Evolutionary conservation across 2,329 filamentous ascomycete genomes (phyloP).

Genomic region (Cercospora zeina): DNA sequence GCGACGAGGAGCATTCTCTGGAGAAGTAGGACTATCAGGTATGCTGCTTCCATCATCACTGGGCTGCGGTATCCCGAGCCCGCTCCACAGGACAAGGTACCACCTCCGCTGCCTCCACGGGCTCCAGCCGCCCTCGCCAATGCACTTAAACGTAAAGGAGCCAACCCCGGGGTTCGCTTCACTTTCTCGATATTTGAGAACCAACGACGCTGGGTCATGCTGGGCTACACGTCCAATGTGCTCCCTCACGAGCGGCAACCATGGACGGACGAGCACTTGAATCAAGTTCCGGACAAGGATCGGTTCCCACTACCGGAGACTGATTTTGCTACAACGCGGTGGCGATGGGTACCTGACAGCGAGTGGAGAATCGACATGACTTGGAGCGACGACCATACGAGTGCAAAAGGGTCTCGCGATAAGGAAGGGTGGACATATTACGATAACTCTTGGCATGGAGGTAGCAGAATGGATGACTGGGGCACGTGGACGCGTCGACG

Average conservation of each 20-base stretch:
- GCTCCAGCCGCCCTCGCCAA: constrained; percentile 25
- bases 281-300: constrained; percentile 72
- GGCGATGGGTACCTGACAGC: constrained; percentile 82
- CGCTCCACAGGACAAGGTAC: constrained; percentile 37
- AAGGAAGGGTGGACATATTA: constrained; percentile 94
- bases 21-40: constrained; percentile 76
- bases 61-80: constrained; percentile 68
- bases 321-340: constrained; percentile 62
- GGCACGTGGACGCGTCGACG: constrained; percentile 86
- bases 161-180: constrained; percentile 76
- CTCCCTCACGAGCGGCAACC: constrained; percentile 85
- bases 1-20: constrained; percentile 86
- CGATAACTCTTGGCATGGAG: constrained; percentile 96
- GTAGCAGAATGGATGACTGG: constrained; percentile 88
- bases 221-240: constrained; percentile 90
- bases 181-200: constrained; percentile 98
- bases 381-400: constrained; percentile 48
- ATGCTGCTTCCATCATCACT: constrained; percentile 69
- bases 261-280: constrained; percentile 96
- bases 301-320: constrained; percentile 68
- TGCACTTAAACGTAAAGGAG: constrained; percentile 47
- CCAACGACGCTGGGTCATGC: constrained; percentile 87
- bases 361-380: constrained; percentile 85
- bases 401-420: constrained; percentile 42
- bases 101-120: constrained; percentile 26